phyloP scores from a whole-genome alignment of 1,139 yeast species.

The Geotrichum restrictum region DNA sequence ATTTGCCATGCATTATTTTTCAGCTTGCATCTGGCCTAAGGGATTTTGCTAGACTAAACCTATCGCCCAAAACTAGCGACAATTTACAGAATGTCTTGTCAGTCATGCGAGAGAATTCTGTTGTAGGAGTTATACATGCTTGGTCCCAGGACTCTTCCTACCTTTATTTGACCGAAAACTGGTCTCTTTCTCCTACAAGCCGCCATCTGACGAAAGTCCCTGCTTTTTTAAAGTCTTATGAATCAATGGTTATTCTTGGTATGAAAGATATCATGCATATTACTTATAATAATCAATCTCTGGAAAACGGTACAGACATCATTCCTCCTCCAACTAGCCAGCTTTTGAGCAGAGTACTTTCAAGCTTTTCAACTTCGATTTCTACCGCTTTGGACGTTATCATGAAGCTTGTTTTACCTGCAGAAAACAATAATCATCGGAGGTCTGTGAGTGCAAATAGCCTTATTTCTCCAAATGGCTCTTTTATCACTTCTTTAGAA shows the following conservation, averaged over 20 bases:
- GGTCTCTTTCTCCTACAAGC: slow-evolving; percentile 29
- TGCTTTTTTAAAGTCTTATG: slow-evolving; percentile 32
- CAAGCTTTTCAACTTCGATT: slow-evolving; percentile 40
- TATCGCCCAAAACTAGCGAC: slow-evolving; percentile 42
- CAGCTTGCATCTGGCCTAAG: slow-evolving; percentile 43
- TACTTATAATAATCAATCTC: slow-evolving; percentile 23
- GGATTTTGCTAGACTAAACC: slow-evolving; percentile 44
- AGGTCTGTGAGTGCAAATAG: slow-evolving; percentile 17
- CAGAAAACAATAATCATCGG: slow-evolving; percentile 14
- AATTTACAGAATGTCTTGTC: slow-evolving; percentile 40
- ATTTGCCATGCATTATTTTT: slow-evolving; percentile 44
- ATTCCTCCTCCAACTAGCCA: slow-evolving; percentile 51
- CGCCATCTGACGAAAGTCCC: slow-evolving; percentile 32
- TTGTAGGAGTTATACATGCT: slow-evolving; percentile 48
- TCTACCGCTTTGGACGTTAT: slow-evolving; percentile 34
- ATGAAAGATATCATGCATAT: slow-evolving; percentile 31
- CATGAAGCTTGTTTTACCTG: slow-evolving; percentile 20
- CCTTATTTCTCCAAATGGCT: slow-evolving; percentile 11
- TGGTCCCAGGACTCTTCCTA: slow-evolving; percentile 50
- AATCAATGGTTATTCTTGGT: slow-evolving; percentile 34
- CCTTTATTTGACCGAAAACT: slow-evolving; percentile 47
- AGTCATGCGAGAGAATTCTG: slow-evolving; percentile 42
- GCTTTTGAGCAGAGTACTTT: slow-evolving; percentile 44
- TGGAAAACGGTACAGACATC: slow-evolving; percentile 25
- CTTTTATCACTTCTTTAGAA: slow-evolving; percentile 20